These are phyloP conservation scores for Cryphonectria nitschkei DNA, from an alignment of 2,329 filamentous ascomycete species.

Conservation along the genomic window DNA sequence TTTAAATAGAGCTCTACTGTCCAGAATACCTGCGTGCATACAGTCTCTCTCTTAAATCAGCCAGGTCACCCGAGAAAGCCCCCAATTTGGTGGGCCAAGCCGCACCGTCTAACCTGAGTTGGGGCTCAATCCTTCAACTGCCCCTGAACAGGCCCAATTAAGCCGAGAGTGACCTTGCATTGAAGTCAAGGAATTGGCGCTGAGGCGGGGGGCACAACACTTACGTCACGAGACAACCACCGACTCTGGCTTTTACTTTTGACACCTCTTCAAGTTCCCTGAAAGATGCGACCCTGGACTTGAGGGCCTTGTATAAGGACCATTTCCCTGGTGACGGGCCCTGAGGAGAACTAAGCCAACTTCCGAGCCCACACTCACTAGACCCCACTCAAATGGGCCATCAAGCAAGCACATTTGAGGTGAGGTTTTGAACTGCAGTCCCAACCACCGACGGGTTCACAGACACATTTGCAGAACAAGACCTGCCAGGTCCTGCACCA, in stretches of 20 bases:
- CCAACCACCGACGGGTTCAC: background rate
- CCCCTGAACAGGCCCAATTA: slow-evolving; percentile 17
- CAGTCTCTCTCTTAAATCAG: background rate
- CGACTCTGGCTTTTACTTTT: background rate
- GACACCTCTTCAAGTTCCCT: background rate
- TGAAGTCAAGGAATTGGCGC: slow-evolving; percentile 13
- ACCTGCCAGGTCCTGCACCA: background rate
- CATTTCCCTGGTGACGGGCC: background rate
- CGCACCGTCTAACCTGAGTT: slow-evolving; percentile 24
- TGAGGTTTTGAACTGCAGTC: background rate
- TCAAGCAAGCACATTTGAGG: background rate
- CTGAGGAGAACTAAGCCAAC: background rate
- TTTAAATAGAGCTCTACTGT: background rate
- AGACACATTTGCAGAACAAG: background rate
- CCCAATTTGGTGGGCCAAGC: background rate
- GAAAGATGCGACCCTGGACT: background rate
- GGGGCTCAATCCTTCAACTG: slow-evolving; percentile 15
- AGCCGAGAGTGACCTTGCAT: slow-evolving; percentile 14
- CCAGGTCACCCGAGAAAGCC: slow-evolving; percentile 5
- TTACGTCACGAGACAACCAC: slow-evolving; percentile 28
- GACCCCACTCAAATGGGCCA: background rate
- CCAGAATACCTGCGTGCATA: background rate
- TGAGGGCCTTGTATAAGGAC: background rate
- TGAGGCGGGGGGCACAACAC: slow-evolving; percentile 1
- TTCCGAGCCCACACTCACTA: background rate